Evolutionary conservation across 2,329 filamentous ascomycete species (phyloP).

Genomic region (Scleromitrula shiraiana): DNA sequence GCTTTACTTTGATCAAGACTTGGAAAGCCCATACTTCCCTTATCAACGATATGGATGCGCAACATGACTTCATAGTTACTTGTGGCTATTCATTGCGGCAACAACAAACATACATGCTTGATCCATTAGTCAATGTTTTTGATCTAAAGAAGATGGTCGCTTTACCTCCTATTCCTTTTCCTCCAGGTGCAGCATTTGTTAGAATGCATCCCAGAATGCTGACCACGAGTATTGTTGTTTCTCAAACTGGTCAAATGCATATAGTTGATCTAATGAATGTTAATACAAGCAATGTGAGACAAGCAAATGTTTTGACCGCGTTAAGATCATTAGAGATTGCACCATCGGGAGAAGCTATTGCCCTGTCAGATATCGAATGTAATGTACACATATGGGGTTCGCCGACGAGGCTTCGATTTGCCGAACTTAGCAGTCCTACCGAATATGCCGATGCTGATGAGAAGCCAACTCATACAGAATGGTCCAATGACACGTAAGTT

Average conservation of each 20-base stretch:
- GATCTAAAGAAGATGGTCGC: slow-evolving; percentile 86
- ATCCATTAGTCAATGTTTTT: slow-evolving; percentile 91
- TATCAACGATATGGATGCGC: slow-evolving; percentile 95
- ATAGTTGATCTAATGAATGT: slow-evolving; percentile 84
- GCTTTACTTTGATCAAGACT: slow-evolving; percentile 69
- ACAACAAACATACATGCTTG: slow-evolving; percentile 70
- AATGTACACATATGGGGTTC: slow-evolving; percentile 65
- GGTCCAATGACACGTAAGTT: slow-evolving; percentile 60
- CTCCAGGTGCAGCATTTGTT: slow-evolving; percentile 86
- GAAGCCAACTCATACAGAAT: slow-evolving; percentile 43
- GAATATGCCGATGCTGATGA: slow-evolving; percentile 55
- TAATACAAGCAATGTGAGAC: slow-evolving; percentile 59
- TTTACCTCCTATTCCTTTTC: slow-evolving; percentile 84
- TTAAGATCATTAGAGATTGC: slow-evolving; percentile 61
- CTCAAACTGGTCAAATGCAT: slow-evolving; percentile 87
- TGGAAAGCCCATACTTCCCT: slow-evolving; percentile 87
- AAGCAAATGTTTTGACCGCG: slow-evolving; percentile 54
- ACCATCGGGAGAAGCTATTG: slow-evolving; percentile 62
- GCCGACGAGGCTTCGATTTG: slow-evolving; percentile 60
- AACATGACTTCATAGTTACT: slow-evolving; percentile 89
- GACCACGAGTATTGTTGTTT: slow-evolving; percentile 89
- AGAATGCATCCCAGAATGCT: slow-evolving; percentile 95
- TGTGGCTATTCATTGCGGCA: slow-evolving; percentile 88
- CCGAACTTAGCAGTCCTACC: slow-evolving; percentile 58
- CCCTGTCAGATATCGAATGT: slow-evolving; percentile 56